Percentiles rank a stretch among this genome's conserved stretches.
These are phyloP conservation scores for Yamadazyma conglobata DNA, from an alignment of 1,139 yeast species.

Conservation along the genomic window DNA sequence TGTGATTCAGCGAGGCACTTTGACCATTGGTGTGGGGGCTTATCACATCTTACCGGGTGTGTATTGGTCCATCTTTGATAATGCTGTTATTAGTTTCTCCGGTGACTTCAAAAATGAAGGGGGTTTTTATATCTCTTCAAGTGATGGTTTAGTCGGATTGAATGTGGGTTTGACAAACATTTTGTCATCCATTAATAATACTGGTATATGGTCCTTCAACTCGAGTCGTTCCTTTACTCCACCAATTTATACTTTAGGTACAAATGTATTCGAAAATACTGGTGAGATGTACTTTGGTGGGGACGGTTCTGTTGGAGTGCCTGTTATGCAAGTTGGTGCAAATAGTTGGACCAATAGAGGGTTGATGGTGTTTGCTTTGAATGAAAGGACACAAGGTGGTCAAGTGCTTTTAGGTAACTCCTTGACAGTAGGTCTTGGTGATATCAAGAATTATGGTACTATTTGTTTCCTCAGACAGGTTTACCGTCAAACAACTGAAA, in stretches of 20 bases:
- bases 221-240: constrained; percentile 15
- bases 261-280: constrained; percentile 15
- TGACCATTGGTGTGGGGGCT: not conserved
- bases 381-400: constrained; percentile 12
- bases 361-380: constrained; percentile 20
- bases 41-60: constrained; percentile 16
- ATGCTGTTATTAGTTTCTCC: constrained; percentile 19
- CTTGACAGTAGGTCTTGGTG: constrained; percentile 5
- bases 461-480: constrained; percentile 22
- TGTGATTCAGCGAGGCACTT: not conserved
- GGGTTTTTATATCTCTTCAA: constrained; percentile 19
- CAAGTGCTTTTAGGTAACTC: constrained; percentile 19
- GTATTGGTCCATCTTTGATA: constrained; percentile 29
- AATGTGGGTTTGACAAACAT: constrained; percentile 3
- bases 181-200: constrained; percentile 14
- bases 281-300: constrained; percentile 10
- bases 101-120: constrained; percentile 22
- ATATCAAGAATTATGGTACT: constrained; percentile 23
- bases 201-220: constrained; percentile 22
- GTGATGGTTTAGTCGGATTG: constrained; percentile 6
- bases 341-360: constrained; percentile 25
- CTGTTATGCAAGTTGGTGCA: constrained; percentile 10
- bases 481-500: constrained; percentile 21
- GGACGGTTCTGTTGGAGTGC: constrained; percentile 5
- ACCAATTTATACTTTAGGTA: constrained; percentile 19